A percentile compares a stretch with the other conserved stretches of the same genome.
phyloP scores from a whole-genome alignment of 805 yeast genomes.

The Nakazawaea sp. region DNA sequence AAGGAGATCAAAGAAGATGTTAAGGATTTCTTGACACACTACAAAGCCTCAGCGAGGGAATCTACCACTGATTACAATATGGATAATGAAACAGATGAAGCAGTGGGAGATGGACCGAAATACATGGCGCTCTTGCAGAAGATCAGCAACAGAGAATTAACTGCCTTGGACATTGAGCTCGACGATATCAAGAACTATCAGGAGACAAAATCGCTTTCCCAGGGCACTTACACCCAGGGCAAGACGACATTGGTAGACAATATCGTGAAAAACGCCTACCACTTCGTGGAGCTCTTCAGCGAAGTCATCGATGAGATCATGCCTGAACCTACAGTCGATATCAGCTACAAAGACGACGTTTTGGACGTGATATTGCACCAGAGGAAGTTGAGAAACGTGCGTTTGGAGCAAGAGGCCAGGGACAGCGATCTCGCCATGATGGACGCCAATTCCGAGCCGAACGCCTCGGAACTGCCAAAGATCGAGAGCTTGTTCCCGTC shows the following conservation, averaged over 20 bases:
- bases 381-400: slow-evolving; percentile 74
- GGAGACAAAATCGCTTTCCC: slow-evolving; percentile 24
- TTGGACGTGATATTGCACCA: slow-evolving; percentile 90
- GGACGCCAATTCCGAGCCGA: slow-evolving; percentile 9
- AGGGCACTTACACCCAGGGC: slow-evolving; percentile 12
- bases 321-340: slow-evolving; percentile 82
- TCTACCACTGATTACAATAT: slow-evolving; percentile 25
- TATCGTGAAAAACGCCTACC: slow-evolving; percentile 67
- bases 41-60: slow-evolving; percentile 30
- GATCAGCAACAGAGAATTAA: slow-evolving; percentile 75
- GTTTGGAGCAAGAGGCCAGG: slow-evolving; percentile 59
- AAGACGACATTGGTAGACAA: slow-evolving; percentile 39
- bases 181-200: slow-evolving; percentile 80
- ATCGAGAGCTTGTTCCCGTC: slow-evolving; percentile 68
- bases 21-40: slow-evolving; percentile 62
- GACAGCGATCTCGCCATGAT: slow-evolving; percentile 40
- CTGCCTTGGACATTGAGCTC: slow-evolving; percentile 66
- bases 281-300: slow-evolving; percentile 73
- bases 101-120: slow-evolving; percentile 47
- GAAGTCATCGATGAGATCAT: slow-evolving; percentile 69
- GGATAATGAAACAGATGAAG: slow-evolving; percentile 22
- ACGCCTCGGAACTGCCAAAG: slow-evolving; percentile 13
- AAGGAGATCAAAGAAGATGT: slow-evolving; percentile 51
- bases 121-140: slow-evolving; percentile 69
- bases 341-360: slow-evolving; percentile 81